phyloP scores from a whole-genome alignment of 2,329 filamentous ascomycete species.

The Aspergillus melleus region DNA sequence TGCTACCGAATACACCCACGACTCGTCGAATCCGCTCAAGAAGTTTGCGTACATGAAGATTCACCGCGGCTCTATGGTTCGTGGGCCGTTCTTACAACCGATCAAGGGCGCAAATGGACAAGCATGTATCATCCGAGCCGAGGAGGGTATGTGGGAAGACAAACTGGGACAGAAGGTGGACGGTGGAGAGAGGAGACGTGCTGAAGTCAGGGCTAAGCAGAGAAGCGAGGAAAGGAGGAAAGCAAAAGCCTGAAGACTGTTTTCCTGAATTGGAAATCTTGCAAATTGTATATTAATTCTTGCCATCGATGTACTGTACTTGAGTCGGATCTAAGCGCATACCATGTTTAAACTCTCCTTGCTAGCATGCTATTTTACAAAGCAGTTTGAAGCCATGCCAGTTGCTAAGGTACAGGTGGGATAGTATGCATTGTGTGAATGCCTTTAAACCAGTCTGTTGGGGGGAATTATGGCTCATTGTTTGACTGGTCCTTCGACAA shows the following conservation, averaged over 20 bases:
- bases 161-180: conserved; percentile 87
- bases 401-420: neutral
- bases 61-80: conserved; percentile 66
- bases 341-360: neutral
- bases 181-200: conserved; percentile 87
- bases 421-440: neutral
- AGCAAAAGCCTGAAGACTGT: conserved; percentile 25
- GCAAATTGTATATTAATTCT: neutral
- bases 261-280: neutral
- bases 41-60: conserved; percentile 67
- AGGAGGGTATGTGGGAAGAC: conserved; percentile 92
- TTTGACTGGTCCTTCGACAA: no score
- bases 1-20: conserved; percentile 56
- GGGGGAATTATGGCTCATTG: no score
- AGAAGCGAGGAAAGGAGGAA: conserved; percentile 77
- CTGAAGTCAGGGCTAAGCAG: conserved; percentile 84
- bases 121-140: conserved; percentile 66
- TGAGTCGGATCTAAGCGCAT: neutral
- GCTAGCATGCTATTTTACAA: neutral
- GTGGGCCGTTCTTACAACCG: conserved; percentile 71
- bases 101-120: conserved; percentile 61
- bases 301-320: neutral
- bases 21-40: conserved; percentile 45
- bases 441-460: no score
- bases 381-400: neutral